Evolutionary conservation across 495 filamentous ascomycete species (phyloP), one percentile per base, ranked within the genome.

Genomic region (Trichoderma gamsii): DNA sequence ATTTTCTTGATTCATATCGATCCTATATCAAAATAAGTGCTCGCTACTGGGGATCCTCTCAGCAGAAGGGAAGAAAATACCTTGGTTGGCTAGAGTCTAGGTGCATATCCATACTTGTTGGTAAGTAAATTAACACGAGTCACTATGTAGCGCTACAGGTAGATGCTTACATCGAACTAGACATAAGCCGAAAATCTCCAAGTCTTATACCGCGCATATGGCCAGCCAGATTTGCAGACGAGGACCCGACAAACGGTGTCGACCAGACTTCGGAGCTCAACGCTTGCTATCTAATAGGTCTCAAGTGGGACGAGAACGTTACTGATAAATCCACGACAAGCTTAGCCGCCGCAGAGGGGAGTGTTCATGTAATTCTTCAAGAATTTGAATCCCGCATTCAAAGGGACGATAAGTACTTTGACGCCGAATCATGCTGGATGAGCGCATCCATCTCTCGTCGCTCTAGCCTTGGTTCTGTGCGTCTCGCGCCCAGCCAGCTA

Each of bases 1-100:
- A 81, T 2, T 87, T 87, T 67, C 69, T 87, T 4, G 52, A 67
- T 1, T 71, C 74, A 3, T 81, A 83, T 70, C 75, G 73, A 46
- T 82, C 72, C 61, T 88, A 83, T 69, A 73, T 82, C 61, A 82
- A 79, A 69, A 78, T 88, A 64, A 82, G 83, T 68, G 76, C 82
- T 21, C 80, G 83, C 27, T 87, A 84, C 73, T 88, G 85, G 85
- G 84, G 84, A 12, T 69, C 77, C 6, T 80, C 81, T 11, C 70
- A 74, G 4, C 65, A 76, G 0, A 83, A 79, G 63, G 82, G 83
- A 3, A 79, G 76, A 16, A 69, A 71, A 35, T 79, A 84, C 21
- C 71, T 86, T 11, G 82, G 82, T 13, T 86, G 85, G 83, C 68
- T 87, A 63, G 86, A 88, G 70, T 83, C 81, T 41, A 76, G 79